Evolutionary conservation across 1,284 basidiomycete genomes (phyloP), one percentile per base, ranked within the genome.

Genomic region (Ganoderma leucocontextum): DNA sequence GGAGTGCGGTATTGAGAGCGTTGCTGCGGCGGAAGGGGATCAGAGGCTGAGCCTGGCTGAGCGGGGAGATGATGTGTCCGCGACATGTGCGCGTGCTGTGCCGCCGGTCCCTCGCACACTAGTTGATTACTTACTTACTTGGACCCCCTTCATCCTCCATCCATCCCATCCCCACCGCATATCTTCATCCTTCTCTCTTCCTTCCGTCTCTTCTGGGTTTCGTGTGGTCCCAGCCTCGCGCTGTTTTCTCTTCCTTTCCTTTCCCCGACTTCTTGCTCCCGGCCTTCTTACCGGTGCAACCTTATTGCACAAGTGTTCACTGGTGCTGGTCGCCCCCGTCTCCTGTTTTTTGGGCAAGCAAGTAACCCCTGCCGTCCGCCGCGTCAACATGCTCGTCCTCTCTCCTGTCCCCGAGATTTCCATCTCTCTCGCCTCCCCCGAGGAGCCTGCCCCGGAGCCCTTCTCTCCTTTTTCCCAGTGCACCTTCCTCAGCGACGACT

Each of bases 401-500:
- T 80, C 83, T 65, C 79, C 84, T 70, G 80, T 92, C 72, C 90
- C 91, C 72, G 82, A 85, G 71, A 93, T 94, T 74, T 85, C 84
- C 73, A 88, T 94, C 75, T 92, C 89, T 36, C 86, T 84, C 55
- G 87, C 91, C 66, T 87, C 89, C 10, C 86, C 86, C 41, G 82
- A 86, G 73, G 85, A 85, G 65, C 78, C 80, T 53, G 62, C 75
- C 29, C 74, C 80, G 53, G 89, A 91, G 77, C 88, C 89, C 9
- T 87, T 82, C 77, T 91, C 90, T 64, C 90, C 90, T 4, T 90
- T 91, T 75, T 89, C 89, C 64, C 87, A 89, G 72, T 72, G 69
- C 62, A 65, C 62, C 57, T 73, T 74, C 58, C 64, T 72, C 63
- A 66, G 70, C 75, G 73, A 72, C 66, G 81, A 85, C 49, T 82